Evolutionary conservation across 768 basidiomycete species (phyloP), one percentile per base, ranked within the genome.

Genomic region (Pisolithus orientalis): DNA sequence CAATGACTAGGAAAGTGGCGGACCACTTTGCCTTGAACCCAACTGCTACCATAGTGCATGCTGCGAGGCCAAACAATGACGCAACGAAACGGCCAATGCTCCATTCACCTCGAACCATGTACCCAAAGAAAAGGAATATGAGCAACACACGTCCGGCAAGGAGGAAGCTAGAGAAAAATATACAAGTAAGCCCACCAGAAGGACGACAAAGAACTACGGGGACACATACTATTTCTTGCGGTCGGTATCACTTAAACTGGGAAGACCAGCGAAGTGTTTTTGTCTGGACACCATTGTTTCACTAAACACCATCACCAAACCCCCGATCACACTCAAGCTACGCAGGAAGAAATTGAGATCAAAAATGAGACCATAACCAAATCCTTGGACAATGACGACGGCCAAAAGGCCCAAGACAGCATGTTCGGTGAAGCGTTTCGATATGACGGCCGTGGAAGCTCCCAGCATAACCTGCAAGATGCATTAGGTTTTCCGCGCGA

Each of bases 1-100:
- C 79, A 57, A 96, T 70, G 54, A 97, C 94, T 55, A 99, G 81
- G 83, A 98, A 98, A 11, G 85, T 82, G 2, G 95, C 95, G 13
- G 91, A 93, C 91, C 94, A 96, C 73, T 97, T 98, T 62, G 96
- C 95, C 74, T 98, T 98, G 84, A 97, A 98, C 43, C 96, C 96
- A 55, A 98, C 80, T 9, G 94, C 96, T 45, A 99, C 94, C 90
- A 95, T 97, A 64, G 82, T 71, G 64, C 96, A 98, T 4, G 94
- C 94, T 13, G 79, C 87, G 42, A 99, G 79, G 51, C 96, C 96
- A 53, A 97, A 70, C 54, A 98, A 75, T 21, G 92, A 93, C 49
- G 97, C 87, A 53, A 97, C 74, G 4, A 94, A 79, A 55, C 95
- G 88, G 16, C 79, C 79, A 60, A 97, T 75, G 59, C 79, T 87